phyloP scores from a whole-genome alignment of 495 filamentous ascomycete genomes.

The Entonaema liquescens region DNA sequence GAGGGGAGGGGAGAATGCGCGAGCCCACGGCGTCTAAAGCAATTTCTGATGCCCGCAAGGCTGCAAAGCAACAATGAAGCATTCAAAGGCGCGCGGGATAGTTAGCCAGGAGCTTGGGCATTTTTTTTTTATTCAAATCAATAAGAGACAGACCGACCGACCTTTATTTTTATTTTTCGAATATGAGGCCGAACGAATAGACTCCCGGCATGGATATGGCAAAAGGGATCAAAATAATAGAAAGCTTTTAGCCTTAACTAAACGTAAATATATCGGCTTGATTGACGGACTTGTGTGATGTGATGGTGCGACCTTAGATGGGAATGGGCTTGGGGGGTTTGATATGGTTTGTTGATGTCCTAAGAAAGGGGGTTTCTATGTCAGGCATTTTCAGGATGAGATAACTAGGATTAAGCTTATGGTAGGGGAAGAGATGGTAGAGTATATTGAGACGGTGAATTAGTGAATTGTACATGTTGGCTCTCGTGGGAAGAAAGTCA shows the following conservation, averaged over 20 bases:
- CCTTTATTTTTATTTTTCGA: neutral
- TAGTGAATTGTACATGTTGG: neutral
- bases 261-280: neutral
- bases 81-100: constrained; percentile 11
- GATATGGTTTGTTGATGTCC: neutral
- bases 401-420: neutral
- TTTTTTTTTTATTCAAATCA: neutral
- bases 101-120: constrained; percentile 7
- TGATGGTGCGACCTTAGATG: neutral
- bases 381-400: neutral
- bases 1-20: constrained; percentile 7
- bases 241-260: constrained; percentile 16
- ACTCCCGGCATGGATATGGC: constrained; percentile 16
- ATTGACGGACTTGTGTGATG: neutral
- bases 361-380: neutral
- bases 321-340: neutral
- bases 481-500: no score
- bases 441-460: neutral
- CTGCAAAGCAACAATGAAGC: constrained; percentile 10
- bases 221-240: constrained; percentile 32
- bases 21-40: constrained; percentile 9
- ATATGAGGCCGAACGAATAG: constrained; percentile 29
- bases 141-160: constrained; percentile 3
- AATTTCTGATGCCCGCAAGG: constrained; percentile 11
- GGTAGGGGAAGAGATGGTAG: neutral